phyloP scores from a whole-genome alignment of 2,329 filamentous ascomycete genomes.

The Aureobasidium sp. region DNA sequence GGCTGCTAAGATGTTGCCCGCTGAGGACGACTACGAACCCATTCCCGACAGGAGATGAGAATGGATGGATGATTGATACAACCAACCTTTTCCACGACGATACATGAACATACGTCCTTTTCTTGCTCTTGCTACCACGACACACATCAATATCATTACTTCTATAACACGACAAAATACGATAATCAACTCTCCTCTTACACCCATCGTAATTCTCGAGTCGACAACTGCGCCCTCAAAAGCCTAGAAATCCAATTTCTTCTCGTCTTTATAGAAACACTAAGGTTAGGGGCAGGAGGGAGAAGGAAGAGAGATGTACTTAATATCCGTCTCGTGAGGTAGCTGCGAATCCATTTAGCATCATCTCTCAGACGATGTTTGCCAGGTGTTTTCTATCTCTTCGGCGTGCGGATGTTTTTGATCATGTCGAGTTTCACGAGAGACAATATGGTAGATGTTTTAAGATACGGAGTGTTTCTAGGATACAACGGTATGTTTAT shows the following conservation, averaged over 20 bases:
- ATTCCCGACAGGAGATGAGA: constrained; percentile 37
- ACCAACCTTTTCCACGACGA: background rate
- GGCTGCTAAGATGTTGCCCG: constrained; percentile 61
- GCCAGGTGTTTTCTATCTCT: constrained; percentile 23
- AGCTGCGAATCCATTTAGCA: constrained; percentile 23
- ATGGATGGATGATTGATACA: background rate
- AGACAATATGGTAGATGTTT: too few relatives aligned
- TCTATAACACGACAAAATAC: too few relatives aligned
- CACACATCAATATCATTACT: too few relatives aligned
- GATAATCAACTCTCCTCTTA: background rate
- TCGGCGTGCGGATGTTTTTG: constrained; percentile 20
- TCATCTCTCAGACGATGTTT: constrained; percentile 23
- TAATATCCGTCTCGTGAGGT: constrained; percentile 25
- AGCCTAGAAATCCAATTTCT: constrained; percentile 28
- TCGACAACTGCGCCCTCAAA: constrained; percentile 25
- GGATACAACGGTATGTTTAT: too few relatives aligned
- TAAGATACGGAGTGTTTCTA: too few relatives aligned
- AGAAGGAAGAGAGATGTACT: constrained; percentile 10
- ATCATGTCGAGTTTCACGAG: constrained; percentile 27
- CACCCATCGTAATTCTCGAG: constrained; percentile 15
- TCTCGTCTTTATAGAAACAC: constrained; percentile 19
- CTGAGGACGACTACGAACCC: constrained; percentile 80
- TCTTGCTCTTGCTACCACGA: background rate
- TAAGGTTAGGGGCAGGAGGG: background rate
- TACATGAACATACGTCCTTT: background rate